These are phyloP conservation scores for Phlyctochytrium planicorne DNA, from an alignment of 192 early-diverging fungal genomes.

Conservation along the genomic window DNA sequence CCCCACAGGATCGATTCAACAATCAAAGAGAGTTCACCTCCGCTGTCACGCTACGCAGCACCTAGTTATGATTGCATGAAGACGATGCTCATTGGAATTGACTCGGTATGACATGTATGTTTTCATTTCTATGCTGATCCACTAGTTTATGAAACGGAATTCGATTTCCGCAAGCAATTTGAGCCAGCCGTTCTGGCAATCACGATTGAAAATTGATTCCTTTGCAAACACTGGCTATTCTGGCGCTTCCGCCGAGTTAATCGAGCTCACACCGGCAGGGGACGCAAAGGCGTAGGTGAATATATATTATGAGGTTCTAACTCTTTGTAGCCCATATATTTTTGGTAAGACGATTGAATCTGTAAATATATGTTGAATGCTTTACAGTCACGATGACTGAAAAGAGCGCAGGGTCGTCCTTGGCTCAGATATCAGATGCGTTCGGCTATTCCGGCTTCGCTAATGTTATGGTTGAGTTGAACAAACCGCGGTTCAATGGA, in stretches of 20 bases:
- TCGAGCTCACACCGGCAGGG: not conserved
- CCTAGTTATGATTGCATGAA: not conserved
- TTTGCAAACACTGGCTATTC: constrained; percentile 1
- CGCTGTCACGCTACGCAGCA: not conserved
- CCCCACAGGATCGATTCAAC: not conserved
- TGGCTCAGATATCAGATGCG: no score
- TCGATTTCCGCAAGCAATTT: not conserved
- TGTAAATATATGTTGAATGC: not conserved
- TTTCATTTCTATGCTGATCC: not conserved
- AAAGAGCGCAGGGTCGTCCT: no score
- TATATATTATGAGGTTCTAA: not conserved
- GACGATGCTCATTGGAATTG: not conserved
- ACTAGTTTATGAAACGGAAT: not conserved
- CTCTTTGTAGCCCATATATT: not conserved
- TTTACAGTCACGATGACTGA: not conserved
- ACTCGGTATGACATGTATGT: not conserved
- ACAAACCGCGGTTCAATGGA: not conserved
- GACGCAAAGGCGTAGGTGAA: not conserved
- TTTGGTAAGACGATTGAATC: not conserved
- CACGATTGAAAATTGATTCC: not conserved
- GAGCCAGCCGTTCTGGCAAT: not conserved
- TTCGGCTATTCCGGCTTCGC: not conserved
- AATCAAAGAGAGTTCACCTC: not conserved
- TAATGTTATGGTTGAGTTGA: not conserved
- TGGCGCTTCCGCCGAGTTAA: not conserved